Base-by-base conservation (phyloP, 192 early-diverging fungal genomes). In the Backusella luteola region DNA sequence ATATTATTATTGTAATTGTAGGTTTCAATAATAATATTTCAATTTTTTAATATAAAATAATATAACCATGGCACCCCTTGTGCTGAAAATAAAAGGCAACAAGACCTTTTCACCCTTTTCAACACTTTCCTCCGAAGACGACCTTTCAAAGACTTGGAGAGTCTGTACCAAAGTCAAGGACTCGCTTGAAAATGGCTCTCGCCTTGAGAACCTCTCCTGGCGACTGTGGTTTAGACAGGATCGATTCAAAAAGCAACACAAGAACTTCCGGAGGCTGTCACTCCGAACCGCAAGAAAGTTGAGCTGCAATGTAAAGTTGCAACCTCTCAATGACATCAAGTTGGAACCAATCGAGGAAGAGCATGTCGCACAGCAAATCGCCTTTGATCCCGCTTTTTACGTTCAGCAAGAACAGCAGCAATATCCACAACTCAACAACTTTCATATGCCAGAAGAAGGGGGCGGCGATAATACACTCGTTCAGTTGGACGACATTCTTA, bases 181-280 rank as follows among this genome's bases (percentile, higher is more conserved):
- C 74, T 89, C 91, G 49, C 85, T 95, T 14, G 94, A 94, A 73
- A 90, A 94, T 79, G 94, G 94, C n/a, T 89, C 87, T 49, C 91
- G 94, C 21, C 81, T 94, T 21, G 94, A 95, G 76, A 95, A 95
- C 75, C 86, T 94, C 70, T 94, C 93, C n/a, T 95, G 94, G 94
- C 84, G 94, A 39, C 81, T 95, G 32, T 95, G 94, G 94, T 93
- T 94, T 74, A 81, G 59, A 44, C 74, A 75, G 19, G 26, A 42
- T 34, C 79, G 86, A 35, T 17, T 49, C 68, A 69, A 69, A 38
- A 23, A 39, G 17, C 35, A 63, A 7, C 35, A 69, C 35, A 69
- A 35, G 29, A 14, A 41, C 15, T 71, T 71, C 34, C 9, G 44
- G 7, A 71, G 41, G 9, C 6, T 71, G 42, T 49, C 70, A 14